Evolutionary conservation across 225 moss, liverwort and hornwort genomes (phyloP), one percentile per base, ranked within the genome.

Genomic region (Ulota crispa): DNA sequence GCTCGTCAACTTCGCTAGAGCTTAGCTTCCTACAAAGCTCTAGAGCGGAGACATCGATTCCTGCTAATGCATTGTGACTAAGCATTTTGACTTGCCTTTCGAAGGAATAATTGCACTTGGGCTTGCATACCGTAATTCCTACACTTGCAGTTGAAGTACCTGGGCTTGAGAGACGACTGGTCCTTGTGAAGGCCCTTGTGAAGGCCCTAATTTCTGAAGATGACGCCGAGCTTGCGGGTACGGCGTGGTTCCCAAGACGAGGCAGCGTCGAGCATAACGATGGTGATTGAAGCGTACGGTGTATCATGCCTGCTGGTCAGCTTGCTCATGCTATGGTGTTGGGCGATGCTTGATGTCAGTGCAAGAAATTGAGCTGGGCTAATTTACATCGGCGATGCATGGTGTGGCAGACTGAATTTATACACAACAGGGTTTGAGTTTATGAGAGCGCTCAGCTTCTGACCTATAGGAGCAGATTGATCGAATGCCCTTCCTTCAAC

Each of bases 301-400:
- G 23, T 83, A 65, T 86, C 86, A 2, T 86, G 76, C n/a, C 80
- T 86, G 21, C 27, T 86, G 42, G 67, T 83, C 5, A 72, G 83
- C 77, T 59, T 83, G 72, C 54, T 80, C 10, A 14, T 83, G 86
- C 28, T 86, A 28, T 83, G 83, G 86, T 80, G 23, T 1, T 80
- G 60, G 86, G 83, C 32, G 77, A 86, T 47, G 61, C 77, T 11
- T 83, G 86, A 83, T 80, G 66, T 23, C 76, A 77, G 45, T 86
- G 75, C 20, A 31, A 64, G 18, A 71, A 86, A 12, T 24, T 64
- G 47, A 75, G 79, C 13, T 27, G 3, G 11, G 19, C 47, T 27
- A n/a, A 36, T 36, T 5, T 36, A 16, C 53, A 2, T 43, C 6
- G 64, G 72, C 27, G 83, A 80, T 2, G n/a, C n/a, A n/a, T n/a